These are phyloP conservation scores for Diophrys appendiculata DNA, from an alignment of 73 alveolate genomes.

Conservation along the genomic window DNA sequence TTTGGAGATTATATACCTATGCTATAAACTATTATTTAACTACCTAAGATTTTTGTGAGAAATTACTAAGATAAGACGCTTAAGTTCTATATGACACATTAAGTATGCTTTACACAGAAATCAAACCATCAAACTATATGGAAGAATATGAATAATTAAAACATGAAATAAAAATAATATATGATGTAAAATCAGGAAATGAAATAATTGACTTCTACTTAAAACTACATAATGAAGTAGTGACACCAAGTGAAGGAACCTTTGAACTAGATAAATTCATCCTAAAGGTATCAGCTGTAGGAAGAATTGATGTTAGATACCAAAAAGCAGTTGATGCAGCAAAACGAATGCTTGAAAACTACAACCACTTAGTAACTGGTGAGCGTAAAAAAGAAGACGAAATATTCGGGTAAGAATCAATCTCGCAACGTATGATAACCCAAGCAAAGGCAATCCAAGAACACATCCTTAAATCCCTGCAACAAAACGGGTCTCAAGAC, in stretches of 20 bases:
- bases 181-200: too few relatives aligned
- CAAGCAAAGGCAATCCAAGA: too few relatives aligned
- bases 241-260: background rate
- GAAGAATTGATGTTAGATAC: background rate
- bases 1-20: slow-evolving; percentile 38
- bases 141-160: background rate
- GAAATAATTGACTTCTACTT: background rate
- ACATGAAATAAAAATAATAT: too few relatives aligned
- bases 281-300: background rate
- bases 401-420: too few relatives aligned
- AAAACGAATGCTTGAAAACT: background rate
- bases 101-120: background rate
- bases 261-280: background rate
- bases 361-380: too few relatives aligned
- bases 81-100: slow-evolving; percentile 1
- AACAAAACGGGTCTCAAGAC: too few relatives aligned
- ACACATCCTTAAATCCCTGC: too few relatives aligned
- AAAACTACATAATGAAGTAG: background rate
- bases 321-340: background rate
- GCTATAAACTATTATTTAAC: slow-evolving; percentile 18
- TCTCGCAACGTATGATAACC: too few relatives aligned
- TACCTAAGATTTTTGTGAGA: background rate
- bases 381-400: too few relatives aligned
- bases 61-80: slow-evolving; percentile 31
- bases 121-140: background rate